These are phyloP conservation scores for Metarhizium rileyi DNA, from an alignment of 2,329 filamentous ascomycete species.

Conservation along the genomic window DNA sequence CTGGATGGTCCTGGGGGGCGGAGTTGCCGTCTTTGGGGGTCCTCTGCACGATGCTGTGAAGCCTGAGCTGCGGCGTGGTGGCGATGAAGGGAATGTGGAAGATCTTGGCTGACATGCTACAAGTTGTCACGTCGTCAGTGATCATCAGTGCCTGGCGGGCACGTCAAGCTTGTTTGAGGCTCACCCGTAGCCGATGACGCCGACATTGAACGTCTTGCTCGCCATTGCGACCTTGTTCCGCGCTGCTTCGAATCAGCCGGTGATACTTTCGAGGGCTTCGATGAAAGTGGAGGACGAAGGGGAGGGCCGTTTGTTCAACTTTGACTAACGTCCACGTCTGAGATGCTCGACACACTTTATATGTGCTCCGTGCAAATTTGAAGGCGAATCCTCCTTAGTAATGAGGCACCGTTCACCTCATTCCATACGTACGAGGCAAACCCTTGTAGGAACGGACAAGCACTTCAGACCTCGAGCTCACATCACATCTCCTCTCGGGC, in stretches of 20 bases:
- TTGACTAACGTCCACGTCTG: too few species aligned
- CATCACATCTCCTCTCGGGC: too few species aligned
- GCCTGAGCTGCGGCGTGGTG: conserved; percentile 51
- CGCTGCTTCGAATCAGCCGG: not conserved
- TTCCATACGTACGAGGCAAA: too few species aligned
- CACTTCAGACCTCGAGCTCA: too few species aligned
- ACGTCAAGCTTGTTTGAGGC: too few species aligned
- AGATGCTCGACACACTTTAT: too few species aligned
- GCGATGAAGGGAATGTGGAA: conserved; percentile 77
- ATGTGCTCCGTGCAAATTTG: too few species aligned
- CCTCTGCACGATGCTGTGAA: conserved; percentile 70
- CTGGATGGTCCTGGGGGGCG: conserved; percentile 58
- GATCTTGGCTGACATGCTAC: conserved; percentile 57
- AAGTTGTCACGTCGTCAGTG: conserved; percentile 3
- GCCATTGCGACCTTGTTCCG: conserved; percentile 15
- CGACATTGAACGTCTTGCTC: conserved; percentile 37
- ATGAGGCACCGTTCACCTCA: too few species aligned
- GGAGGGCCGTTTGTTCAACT: not conserved
- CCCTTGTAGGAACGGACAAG: too few species aligned
- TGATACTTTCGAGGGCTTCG: not conserved
- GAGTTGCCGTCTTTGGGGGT: conserved; percentile 54
- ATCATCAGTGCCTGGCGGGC: not conserved
- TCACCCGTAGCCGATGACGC: conserved; percentile 42
- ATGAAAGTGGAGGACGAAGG: not conserved
- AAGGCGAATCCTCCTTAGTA: too few species aligned